Conservation (phyloP, 163 green algal genomes). For the Chloromonas sp. region DNA sequence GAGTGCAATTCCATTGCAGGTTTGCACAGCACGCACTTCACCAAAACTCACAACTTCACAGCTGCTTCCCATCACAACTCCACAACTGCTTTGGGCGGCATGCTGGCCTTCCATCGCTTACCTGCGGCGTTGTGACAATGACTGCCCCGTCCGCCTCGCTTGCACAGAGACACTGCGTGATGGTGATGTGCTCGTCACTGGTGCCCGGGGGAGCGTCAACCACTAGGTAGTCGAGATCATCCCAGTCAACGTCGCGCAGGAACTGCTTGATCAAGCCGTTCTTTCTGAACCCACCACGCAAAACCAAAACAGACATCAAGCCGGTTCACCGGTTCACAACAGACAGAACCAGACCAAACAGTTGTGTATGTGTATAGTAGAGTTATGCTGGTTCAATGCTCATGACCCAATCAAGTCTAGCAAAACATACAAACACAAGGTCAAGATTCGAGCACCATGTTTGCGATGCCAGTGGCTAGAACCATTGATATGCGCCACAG, state of each 20-base stretch:
- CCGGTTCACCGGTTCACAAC: not conserved
- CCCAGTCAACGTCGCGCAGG: constrained; percentile 91
- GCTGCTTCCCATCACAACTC: not conserved
- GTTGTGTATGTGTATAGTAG: too few relatives aligned
- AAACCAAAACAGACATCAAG: not conserved
- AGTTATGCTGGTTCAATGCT: not conserved
- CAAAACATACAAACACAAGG: too few relatives aligned
- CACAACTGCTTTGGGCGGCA: not conserved
- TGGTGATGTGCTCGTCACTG: constrained; percentile 95
- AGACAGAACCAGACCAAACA: not conserved
- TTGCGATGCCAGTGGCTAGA: too few relatives aligned
- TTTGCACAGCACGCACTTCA: too few relatives aligned
- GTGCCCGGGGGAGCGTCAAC: constrained; percentile 93
- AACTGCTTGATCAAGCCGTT: constrained; percentile 83
- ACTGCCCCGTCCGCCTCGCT: constrained; percentile 27
- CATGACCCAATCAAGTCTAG: too few relatives aligned
- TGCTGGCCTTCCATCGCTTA: not conserved
- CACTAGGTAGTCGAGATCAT: constrained; percentile 89
- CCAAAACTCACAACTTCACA: too few relatives aligned
- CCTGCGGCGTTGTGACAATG: constrained; percentile 56
- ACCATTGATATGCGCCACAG: too few relatives aligned
- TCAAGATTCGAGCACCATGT: too few relatives aligned
- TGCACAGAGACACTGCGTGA: constrained; percentile 72
- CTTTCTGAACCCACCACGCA: constrained; percentile 45
- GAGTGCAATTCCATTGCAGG: too few relatives aligned